Conservation (phyloP, 2,329 filamentous ascomycete species). For the Aspergillus chevalieri region DNA sequence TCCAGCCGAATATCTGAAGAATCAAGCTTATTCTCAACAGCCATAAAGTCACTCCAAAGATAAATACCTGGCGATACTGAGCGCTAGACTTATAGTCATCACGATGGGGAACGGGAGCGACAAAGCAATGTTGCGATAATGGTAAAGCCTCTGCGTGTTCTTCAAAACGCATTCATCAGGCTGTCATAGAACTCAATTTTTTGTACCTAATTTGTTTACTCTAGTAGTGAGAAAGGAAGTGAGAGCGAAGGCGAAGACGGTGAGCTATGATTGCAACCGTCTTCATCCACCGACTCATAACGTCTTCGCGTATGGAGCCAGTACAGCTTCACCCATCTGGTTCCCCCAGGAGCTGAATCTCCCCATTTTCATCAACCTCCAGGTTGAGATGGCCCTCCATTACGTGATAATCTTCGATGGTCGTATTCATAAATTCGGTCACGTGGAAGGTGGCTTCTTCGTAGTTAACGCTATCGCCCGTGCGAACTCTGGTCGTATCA, state of each 20-base stretch:
- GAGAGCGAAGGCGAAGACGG: constrained; percentile 23
- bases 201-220: background rate
- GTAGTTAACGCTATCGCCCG: no score
- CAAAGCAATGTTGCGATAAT: constrained; percentile 11
- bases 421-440: no score
- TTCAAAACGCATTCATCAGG: constrained; percentile 13
- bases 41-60: constrained; percentile 20
- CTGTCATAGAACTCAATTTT: constrained; percentile 15
- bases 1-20: constrained; percentile 18
- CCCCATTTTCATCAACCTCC: no score
- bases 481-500: no score
- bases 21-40: constrained; percentile 17
- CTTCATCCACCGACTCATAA: no score
- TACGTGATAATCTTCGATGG: no score
- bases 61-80: constrained; percentile 12
- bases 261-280: constrained; percentile 3
- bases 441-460: no score
- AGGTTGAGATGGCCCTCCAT: no score
- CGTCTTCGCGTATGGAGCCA: no score
- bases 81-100: constrained; percentile 6
- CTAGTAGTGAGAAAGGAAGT: constrained; percentile 36
- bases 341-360: no score
- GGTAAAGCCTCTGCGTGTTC: background rate
- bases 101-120: constrained; percentile 9
- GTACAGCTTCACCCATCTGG: no score